These are phyloP conservation scores for Boletales sp. DNA, from an alignment of 768 basidiomycete genomes.

Conservation along the genomic window DNA sequence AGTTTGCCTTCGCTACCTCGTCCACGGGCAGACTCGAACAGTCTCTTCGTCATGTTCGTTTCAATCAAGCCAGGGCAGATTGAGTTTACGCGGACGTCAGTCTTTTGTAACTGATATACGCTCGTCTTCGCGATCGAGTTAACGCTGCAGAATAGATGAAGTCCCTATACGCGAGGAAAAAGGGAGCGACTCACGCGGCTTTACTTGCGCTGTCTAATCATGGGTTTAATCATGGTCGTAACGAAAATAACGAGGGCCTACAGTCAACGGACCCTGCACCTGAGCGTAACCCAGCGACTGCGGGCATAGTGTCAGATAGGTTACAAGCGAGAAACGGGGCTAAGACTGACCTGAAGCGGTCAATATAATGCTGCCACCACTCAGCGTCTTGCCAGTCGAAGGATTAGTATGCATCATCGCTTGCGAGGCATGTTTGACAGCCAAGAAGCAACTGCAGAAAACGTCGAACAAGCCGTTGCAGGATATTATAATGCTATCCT, in stretches of 20 bases:
- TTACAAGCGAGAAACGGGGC: not conserved
- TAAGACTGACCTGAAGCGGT: slow-evolving; percentile 70
- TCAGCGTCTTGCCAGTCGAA: slow-evolving; percentile 61
- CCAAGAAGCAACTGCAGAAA: slow-evolving; percentile 72
- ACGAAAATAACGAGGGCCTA: slow-evolving; percentile 34
- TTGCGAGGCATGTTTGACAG: slow-evolving; percentile 78
- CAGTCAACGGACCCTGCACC: slow-evolving; percentile 83
- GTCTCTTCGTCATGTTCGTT: slow-evolving; percentile 82
- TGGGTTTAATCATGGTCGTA: slow-evolving; percentile 10
- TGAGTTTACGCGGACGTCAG: slow-evolving; percentile 83
- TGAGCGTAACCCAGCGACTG: slow-evolving; percentile 79
- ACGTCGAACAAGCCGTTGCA: slow-evolving; percentile 2
- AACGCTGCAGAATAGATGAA: slow-evolving; percentile 48
- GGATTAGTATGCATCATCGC: slow-evolving; percentile 74
- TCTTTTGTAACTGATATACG: slow-evolving; percentile 74
- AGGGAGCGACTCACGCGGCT: slow-evolving; percentile 63
- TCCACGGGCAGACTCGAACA: slow-evolving; percentile 74
- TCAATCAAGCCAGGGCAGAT: slow-evolving; percentile 93
- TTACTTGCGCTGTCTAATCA: slow-evolving; percentile 83
- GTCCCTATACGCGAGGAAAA: not conserved
- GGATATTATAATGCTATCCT: not conserved
- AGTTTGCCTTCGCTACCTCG: slow-evolving; percentile 74
- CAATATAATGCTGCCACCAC: slow-evolving; percentile 81
- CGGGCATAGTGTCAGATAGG: slow-evolving; percentile 1
- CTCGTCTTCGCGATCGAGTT: slow-evolving; percentile 85